Percentiles rank a stretch among this genome's conserved stretches.
Evolutionary conservation across 345 rosid species (phyloP).

Genomic region (Turnera subulata): DNA sequence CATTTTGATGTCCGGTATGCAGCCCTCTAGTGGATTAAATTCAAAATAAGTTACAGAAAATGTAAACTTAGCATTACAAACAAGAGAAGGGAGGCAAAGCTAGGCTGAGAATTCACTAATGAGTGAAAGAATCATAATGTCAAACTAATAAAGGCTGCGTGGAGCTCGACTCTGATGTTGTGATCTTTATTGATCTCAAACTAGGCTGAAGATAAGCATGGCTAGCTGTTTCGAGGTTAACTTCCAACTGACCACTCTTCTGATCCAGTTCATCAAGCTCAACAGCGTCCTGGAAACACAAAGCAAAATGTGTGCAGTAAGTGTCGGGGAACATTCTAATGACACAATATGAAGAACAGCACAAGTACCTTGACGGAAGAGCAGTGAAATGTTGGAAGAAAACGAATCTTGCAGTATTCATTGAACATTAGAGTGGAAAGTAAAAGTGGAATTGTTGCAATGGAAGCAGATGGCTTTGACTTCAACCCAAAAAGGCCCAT

Average conservation of each 20-base stretch:
- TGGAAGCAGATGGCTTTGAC: conserved; percentile 80
- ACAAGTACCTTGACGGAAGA: conserved; percentile 52
- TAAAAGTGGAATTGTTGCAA: conserved; percentile 70
- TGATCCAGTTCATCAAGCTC: conserved; percentile 68
- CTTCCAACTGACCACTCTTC: conserved; percentile 44
- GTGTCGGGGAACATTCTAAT: background rate
- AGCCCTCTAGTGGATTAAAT: no score
- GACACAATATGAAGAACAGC: background rate
- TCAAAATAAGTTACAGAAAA: no score
- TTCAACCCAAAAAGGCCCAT: conserved; percentile 88
- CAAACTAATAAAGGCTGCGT: conserved; percentile 40
- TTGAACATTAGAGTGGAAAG: conserved; percentile 65
- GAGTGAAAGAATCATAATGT: conserved; percentile 22
- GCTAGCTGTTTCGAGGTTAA: conserved; percentile 41
- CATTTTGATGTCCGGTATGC: no score
- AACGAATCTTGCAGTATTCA: conserved; percentile 84
- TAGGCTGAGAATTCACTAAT: no score
- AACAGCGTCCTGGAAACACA: conserved; percentile 46
- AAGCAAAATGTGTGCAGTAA: background rate
- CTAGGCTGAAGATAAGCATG: conserved; percentile 54
- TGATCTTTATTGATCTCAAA: conserved; percentile 35
- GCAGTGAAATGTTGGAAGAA: conserved; percentile 66
- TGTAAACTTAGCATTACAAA: no score
- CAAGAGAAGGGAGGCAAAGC: no score
- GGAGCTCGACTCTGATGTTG: conserved; percentile 32